Percentiles rank a stretch among this genome's conserved stretches.
These are phyloP conservation scores for Ceratocystis eucalypticola DNA, from an alignment of 2,329 filamentous ascomycete genomes.

Conservation along the genomic window DNA sequence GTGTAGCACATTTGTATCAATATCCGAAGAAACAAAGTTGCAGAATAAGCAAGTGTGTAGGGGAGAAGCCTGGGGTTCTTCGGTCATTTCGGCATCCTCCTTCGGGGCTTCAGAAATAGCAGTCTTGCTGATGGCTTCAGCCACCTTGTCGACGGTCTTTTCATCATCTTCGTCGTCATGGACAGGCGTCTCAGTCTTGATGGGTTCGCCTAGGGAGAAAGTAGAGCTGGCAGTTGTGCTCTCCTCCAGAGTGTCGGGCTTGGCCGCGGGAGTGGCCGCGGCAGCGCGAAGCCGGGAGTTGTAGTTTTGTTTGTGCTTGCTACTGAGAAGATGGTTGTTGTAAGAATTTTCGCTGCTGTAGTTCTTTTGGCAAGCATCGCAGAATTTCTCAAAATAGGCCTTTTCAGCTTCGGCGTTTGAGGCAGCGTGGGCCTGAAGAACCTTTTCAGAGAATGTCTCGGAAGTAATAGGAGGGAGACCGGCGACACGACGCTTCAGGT, in stretches of 20 bases:
- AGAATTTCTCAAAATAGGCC: constrained; percentile 75
- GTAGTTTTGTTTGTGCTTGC: constrained; percentile 63
- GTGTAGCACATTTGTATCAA: constrained; percentile 66
- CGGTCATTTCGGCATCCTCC: constrained; percentile 32
- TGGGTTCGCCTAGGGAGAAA: constrained; percentile 76
- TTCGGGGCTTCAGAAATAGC: constrained; percentile 46
- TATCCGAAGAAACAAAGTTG: constrained; percentile 65
- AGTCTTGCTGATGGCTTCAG: constrained; percentile 62
- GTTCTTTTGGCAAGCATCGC: constrained; percentile 71
- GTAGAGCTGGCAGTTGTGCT: constrained; percentile 81
- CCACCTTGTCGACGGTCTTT: constrained; percentile 62
- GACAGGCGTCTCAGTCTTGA: constrained; percentile 29
- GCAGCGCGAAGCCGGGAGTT: constrained; percentile 21
- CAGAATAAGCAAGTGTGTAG: constrained; percentile 66
- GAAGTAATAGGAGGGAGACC: constrained; percentile 81
- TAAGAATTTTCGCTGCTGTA: constrained; percentile 97
- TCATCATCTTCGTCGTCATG: constrained; percentile 56
- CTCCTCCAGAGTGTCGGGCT: constrained; percentile 54
- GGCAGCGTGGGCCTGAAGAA: constrained; percentile 75
- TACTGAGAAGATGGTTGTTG: constrained; percentile 79
- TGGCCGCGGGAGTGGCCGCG: constrained; percentile 24
- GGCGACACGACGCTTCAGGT: constrained; percentile 86
- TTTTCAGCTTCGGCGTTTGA: constrained; percentile 75
- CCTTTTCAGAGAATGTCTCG: constrained; percentile 90
- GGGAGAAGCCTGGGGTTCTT: constrained; percentile 20